Percentiles rank a stretch among this genome's conserved stretches.
Conservation (phyloP, 108 stramenopile species). For the Nitzschia putrida region DNA sequence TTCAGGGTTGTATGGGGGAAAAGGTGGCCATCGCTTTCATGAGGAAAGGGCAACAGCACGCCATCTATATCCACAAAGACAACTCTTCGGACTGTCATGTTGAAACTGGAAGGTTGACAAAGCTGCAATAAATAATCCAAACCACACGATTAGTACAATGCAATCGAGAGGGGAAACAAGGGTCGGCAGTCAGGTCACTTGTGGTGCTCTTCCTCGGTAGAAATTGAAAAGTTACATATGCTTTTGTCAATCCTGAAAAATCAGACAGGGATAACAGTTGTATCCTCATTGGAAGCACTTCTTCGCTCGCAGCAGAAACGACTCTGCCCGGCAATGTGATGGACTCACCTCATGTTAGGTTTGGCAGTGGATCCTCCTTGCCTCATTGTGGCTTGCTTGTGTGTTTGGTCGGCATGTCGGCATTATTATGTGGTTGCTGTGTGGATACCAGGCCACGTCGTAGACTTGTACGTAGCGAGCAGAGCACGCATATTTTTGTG, state of each 20-base stretch:
- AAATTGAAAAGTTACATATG: slow-evolving; percentile 28
- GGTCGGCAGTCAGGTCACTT: too few relatives aligned
- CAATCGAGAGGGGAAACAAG: too few relatives aligned
- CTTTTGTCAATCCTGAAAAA: slow-evolving; percentile 18
- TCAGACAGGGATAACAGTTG: slow-evolving; percentile 31
- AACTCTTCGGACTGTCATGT: slow-evolving; percentile 19
- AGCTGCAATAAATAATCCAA: too few relatives aligned
- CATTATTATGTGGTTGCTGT: too few relatives aligned
- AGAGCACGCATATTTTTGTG: too few relatives aligned
- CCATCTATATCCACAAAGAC: slow-evolving; percentile 82
- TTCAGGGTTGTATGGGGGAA: slow-evolving; percentile 58
- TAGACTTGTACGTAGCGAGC: too few relatives aligned
- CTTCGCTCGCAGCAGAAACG: neutral
- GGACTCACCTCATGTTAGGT: neutral
- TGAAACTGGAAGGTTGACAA: neutral
- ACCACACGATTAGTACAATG: too few relatives aligned
- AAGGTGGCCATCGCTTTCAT: slow-evolving; percentile 19
- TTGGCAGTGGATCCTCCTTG: neutral
- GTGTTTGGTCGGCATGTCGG: too few relatives aligned
- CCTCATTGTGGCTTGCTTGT: too few relatives aligned
- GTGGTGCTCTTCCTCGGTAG: slow-evolving; percentile 12
- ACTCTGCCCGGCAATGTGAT: neutral
- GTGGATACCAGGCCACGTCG: too few relatives aligned
- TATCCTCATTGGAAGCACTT: slow-evolving; percentile 18
- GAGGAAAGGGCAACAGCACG: slow-evolving; percentile 66